Evolutionary conservation across 345 rosid genomes (phyloP).

Genomic region (Eutrema yunnanense): DNA sequence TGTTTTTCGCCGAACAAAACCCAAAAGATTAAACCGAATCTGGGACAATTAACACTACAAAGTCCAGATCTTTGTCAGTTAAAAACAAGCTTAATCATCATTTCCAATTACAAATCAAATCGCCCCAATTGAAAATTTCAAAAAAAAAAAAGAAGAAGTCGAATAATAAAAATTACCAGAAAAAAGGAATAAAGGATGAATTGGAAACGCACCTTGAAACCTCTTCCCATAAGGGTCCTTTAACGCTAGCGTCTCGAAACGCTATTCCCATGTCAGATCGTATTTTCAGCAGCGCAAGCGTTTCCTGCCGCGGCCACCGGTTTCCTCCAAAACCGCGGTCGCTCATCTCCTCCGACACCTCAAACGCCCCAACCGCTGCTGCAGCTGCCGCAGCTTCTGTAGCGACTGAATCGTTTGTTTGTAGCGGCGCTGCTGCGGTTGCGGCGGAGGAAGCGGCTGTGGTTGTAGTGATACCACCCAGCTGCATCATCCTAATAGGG

Average conservation of each 20-base stretch:
- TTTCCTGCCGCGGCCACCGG: conserved; percentile 86
- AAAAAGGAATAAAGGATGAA: neutral
- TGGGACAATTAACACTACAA: neutral
- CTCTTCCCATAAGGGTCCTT: conserved; percentile 87
- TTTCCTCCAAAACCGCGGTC: conserved; percentile 46
- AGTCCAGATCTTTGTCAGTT: conserved; percentile 16
- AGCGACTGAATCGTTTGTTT: conserved; percentile 15
- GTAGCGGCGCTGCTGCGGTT: neutral
- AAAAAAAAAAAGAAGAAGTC: neutral
- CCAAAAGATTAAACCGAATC: neutral
- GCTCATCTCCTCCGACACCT: conserved; percentile 27
- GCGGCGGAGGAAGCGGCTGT: neutral
- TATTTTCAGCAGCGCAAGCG: conserved; percentile 64
- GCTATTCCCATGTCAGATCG: conserved; percentile 82
- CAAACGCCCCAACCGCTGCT: conserved; percentile 29
- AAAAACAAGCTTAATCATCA: neutral
- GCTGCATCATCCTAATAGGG: conserved; percentile 18
- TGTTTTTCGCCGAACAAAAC: neutral
- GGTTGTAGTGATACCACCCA: conserved; percentile 13
- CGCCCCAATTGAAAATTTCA: neutral
- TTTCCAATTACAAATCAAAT: neutral
- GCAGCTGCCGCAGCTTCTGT: conserved; percentile 25
- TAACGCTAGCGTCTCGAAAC: conserved; percentile 59
- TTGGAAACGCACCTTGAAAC: conserved; percentile 61
- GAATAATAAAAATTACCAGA: neutral